Base-by-base conservation (phyloP, 768 basidiomycete genomes). In the Lactarius indigo region DNA sequence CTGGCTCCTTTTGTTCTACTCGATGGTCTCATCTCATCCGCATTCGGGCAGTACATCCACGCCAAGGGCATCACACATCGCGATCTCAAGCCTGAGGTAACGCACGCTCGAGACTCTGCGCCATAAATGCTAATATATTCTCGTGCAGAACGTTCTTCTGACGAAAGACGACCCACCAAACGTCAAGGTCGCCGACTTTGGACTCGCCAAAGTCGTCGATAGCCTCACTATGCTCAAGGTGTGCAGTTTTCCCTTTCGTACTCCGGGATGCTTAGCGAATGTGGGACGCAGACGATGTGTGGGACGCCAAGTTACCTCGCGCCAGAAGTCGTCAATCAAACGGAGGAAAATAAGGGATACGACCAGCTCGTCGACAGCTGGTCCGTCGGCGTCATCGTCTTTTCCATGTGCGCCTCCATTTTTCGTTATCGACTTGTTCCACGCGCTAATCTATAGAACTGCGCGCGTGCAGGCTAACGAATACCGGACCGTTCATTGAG, bases 241-340 rank as follows among this genome's bases (percentile, higher is more conserved):
- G 69, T 76, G 31, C 59, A 5, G 28, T 17, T 37, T 37, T 44
- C 33, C n/a, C 5, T 47, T 47, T 18, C 15, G 23, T 10, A 1
- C 3, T 10, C 42, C 42, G 5, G 13, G 26, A 26, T 52, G 50
- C 26, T 50, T 26, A 50, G 26, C 13, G 50, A 52, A 52, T 15
- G 23, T 18, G 37, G 1, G 0, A 30, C 63, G 18, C 72, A 91
- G 86, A 96, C 96, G 0, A 93, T 96, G 91, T 98, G 96, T 72
- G 96, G 96, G 5, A 99, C 97, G 0, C 96, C 96, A 0, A 88
- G 86, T 70, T 98, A 98, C 75, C 87, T 97, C 6, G 95, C 94
- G 1, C 94, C 94, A 1, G 96, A 98, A 71, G 93, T 99, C 37
- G 90, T 98, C 58, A 79, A 78, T 68, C 88, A 89, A 68, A 59